These are phyloP conservation scores for Peltaster fructicola DNA, from an alignment of 2,329 filamentous ascomycete species.

Conservation along the genomic window DNA sequence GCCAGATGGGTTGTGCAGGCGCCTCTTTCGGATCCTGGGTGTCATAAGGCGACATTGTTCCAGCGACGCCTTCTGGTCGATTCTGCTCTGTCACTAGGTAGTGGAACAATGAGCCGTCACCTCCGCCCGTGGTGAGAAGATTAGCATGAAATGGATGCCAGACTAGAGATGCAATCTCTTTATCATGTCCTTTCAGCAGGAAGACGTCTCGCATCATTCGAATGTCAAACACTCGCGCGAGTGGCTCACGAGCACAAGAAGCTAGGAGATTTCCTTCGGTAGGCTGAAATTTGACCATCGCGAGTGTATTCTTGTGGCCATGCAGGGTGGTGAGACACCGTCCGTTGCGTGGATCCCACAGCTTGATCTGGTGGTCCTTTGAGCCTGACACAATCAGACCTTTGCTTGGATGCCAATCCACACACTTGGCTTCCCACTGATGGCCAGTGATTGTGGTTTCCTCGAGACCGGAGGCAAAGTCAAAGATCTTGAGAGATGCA, in stretches of 20 bases:
- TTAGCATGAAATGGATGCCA: conserved; percentile 92
- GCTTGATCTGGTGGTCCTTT: conserved; percentile 91
- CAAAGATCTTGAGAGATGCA: conserved; percentile 83
- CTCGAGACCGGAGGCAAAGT: conserved; percentile 73
- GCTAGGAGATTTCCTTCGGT: conserved; percentile 71
- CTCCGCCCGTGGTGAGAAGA: conserved; percentile 74
- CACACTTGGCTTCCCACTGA: conserved; percentile 92
- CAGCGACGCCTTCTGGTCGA: conserved; percentile 52
- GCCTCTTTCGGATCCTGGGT: conserved; percentile 61
- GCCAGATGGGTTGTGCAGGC: conserved; percentile 77
- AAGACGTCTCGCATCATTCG: conserved; percentile 98
- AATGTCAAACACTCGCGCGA: conserved; percentile 81
- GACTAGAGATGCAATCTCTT: conserved; percentile 78
- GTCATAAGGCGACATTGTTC: conserved; percentile 69
- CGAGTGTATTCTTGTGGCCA: conserved; percentile 94
- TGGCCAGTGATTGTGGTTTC: conserved; percentile 81
- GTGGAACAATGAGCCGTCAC: conserved; percentile 78
- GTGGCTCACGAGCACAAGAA: conserved; percentile 84
- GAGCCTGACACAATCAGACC: conserved; percentile 88
- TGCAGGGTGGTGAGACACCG: conserved; percentile 85
- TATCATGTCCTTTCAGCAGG: conserved; percentile 83
- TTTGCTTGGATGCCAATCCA: conserved; percentile 95
- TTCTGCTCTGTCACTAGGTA: conserved; percentile 95
- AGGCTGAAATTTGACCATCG: conserved; percentile 78
- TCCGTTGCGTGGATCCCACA: conserved; percentile 91